Conservation (phyloP, 306 rosid genomes). For the Cucurbita argyrosperma region DNA sequence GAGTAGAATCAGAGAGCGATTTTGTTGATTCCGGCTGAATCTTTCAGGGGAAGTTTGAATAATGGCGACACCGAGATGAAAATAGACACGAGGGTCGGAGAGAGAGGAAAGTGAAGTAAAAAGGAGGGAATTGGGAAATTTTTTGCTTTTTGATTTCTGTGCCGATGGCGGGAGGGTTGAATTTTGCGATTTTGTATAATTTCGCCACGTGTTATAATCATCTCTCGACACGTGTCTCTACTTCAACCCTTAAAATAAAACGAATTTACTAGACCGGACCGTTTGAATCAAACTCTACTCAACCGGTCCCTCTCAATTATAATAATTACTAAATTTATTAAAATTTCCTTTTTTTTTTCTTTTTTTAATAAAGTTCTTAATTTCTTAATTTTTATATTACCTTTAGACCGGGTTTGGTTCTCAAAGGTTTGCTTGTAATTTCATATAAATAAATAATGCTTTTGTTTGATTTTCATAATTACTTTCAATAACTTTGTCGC, state of each 20-base stretch:
- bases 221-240: neutral
- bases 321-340: too few species aligned
- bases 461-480: too few species aligned
- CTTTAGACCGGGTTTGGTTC: too few species aligned
- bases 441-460: too few species aligned
- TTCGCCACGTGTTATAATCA: constrained; percentile 7
- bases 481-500: too few species aligned
- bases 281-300: neutral
- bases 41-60: constrained; percentile 24
- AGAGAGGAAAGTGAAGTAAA: neutral
- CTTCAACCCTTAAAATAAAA: neutral
- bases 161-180: constrained; percentile 19
- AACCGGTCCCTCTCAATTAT: too few species aligned
- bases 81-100: too few species aligned
- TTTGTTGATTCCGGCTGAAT: neutral
- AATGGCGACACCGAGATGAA: neutral
- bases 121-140: constrained; percentile 16
- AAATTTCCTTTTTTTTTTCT: too few species aligned
- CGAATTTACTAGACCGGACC: neutral
- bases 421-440: too few species aligned
- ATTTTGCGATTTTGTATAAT: neutral
- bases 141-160: neutral
- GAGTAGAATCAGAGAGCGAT: neutral
- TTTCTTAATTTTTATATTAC: too few species aligned
- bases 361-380: too few species aligned